These are phyloP conservation scores for Cornus kousa DNA, from an alignment of 148 eudicot species.

Conservation along the genomic window DNA sequence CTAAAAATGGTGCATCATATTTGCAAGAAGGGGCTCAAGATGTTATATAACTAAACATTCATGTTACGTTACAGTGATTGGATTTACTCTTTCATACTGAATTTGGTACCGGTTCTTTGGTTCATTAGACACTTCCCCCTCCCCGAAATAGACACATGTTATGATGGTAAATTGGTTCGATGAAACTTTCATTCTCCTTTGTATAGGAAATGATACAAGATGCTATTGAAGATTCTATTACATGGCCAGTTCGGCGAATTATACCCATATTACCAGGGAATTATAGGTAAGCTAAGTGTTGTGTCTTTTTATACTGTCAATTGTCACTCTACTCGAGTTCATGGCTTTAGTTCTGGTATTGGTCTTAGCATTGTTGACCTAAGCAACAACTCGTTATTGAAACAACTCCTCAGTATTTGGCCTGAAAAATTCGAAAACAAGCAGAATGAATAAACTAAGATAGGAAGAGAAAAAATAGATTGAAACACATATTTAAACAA, in stretches of 20 bases:
- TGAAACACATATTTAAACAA: too few relatives aligned
- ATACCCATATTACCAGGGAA: constrained; percentile 87
- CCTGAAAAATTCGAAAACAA: too few relatives aligned
- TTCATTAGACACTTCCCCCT: not conserved
- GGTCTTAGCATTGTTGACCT: too few relatives aligned
- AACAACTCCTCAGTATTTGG: too few relatives aligned
- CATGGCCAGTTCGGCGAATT: constrained; percentile 86
- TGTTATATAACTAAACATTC: too few relatives aligned
- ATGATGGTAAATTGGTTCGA: not conserved
- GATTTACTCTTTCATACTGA: not conserved
- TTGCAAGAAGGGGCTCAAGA: too few relatives aligned
- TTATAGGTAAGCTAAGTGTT: constrained; percentile 46
- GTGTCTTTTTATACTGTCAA: not conserved
- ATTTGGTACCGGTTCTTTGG: not conserved
- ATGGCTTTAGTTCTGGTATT: not conserved
- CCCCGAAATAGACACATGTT: not conserved
- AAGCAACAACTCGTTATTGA: too few relatives aligned
- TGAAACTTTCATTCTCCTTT: not conserved
- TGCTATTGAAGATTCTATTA: constrained; percentile 88
- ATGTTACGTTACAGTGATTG: not conserved
- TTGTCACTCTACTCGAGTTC: not conserved
- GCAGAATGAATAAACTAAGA: too few relatives aligned
- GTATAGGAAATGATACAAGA: constrained; percentile 73
- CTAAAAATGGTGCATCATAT: too few relatives aligned
- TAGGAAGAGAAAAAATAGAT: too few relatives aligned